Conservation (phyloP, 1,284 basidiomycete genomes). For the Cutaneotrichosporon sp. region DNA sequence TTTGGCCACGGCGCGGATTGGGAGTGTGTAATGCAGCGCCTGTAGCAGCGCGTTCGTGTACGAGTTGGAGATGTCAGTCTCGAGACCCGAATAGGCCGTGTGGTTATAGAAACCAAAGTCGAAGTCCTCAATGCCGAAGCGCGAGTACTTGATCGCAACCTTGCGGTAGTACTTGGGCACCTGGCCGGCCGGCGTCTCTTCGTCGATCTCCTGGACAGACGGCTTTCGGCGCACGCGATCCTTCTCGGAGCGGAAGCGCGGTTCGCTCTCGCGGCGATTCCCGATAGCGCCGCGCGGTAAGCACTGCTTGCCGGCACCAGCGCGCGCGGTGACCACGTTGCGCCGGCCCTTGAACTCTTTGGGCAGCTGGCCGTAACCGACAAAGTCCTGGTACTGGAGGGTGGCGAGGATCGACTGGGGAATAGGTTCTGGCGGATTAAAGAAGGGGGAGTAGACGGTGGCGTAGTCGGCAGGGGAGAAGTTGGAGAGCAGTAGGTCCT, state of each 20-base stretch:
- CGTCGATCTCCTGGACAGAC: slow-evolving; percentile 24
- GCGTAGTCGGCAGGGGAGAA: slow-evolving; percentile 58
- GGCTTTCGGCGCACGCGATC: slow-evolving; percentile 49
- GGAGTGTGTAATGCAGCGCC: slow-evolving; percentile 77
- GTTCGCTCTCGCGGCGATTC: slow-evolving; percentile 53
- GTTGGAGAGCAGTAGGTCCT: slow-evolving; percentile 72
- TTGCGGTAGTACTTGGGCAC: slow-evolving; percentile 83
- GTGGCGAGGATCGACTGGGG: slow-evolving; percentile 71
- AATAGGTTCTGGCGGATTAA: slow-evolving; percentile 64
- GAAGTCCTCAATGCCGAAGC: slow-evolving; percentile 97
- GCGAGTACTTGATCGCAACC: slow-evolving; percentile 97
- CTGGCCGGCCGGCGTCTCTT: slow-evolving; percentile 49
- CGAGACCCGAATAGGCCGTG: slow-evolving; percentile 85
- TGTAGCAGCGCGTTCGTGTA: slow-evolving; percentile 95
- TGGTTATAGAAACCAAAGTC: slow-evolving; percentile 97
- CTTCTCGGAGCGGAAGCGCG: slow-evolving; percentile 82
- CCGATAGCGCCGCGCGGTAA: slow-evolving; percentile 28
- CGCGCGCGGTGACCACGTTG: slow-evolving; percentile 62
- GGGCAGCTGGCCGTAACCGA: slow-evolving; percentile 81
- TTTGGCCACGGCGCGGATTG: slow-evolving; percentile 79
- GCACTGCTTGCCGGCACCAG: slow-evolving; percentile 44
- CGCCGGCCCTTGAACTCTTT: slow-evolving; percentile 78
- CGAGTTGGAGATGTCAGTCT: slow-evolving; percentile 95
- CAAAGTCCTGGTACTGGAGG: slow-evolving; percentile 82
- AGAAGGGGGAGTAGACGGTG: slow-evolving; percentile 54